Percentiles rank a stretch among this genome's conserved stretches.
These are phyloP conservation scores for Mortierella claussenii DNA, from an alignment of 192 early-diverging fungal species.

Conservation along the genomic window DNA sequence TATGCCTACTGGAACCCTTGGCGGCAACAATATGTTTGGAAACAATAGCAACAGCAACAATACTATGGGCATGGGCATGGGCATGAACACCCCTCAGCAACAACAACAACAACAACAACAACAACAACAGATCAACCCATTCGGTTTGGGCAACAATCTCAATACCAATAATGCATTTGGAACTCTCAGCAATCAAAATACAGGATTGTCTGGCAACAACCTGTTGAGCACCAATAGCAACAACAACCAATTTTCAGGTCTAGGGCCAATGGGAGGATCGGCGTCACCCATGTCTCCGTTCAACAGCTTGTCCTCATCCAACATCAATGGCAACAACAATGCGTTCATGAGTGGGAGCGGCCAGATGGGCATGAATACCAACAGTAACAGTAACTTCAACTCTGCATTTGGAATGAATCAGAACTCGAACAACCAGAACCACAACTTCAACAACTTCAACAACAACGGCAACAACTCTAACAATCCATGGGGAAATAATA, in stretches of 20 bases:
- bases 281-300: conserved; percentile 22
- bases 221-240: conserved; percentile 19
- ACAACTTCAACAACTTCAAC: conserved; percentile 18
- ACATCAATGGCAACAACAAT: conserved; percentile 12
- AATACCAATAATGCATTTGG: conserved; percentile 28
- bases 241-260: conserved; percentile 23
- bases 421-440: conserved; percentile 15
- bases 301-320: conserved; percentile 10
- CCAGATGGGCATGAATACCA: conserved; percentile 13
- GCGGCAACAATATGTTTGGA: conserved; percentile 32
- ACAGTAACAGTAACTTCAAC: conserved; percentile 24
- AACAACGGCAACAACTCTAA: conserved; percentile 33
- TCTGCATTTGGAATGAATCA: conserved; percentile 35
- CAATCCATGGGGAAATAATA: conserved; percentile 15
- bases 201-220: conserved; percentile 11
- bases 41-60: conserved; percentile 9
- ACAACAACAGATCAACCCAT: conserved; percentile 10
- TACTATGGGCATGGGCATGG: conserved; percentile 22
- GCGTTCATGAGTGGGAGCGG: conserved; percentile 18
- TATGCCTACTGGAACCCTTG: conserved; percentile 23
- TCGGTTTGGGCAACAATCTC: conserved; percentile 10
- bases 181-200: not conserved
- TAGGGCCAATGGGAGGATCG: conserved; percentile 7
- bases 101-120: no score
- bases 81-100: conserved; percentile 14